Conservation (phyloP, 78 protist genomes). For the Blattamonas nauphoetae region DNA sequence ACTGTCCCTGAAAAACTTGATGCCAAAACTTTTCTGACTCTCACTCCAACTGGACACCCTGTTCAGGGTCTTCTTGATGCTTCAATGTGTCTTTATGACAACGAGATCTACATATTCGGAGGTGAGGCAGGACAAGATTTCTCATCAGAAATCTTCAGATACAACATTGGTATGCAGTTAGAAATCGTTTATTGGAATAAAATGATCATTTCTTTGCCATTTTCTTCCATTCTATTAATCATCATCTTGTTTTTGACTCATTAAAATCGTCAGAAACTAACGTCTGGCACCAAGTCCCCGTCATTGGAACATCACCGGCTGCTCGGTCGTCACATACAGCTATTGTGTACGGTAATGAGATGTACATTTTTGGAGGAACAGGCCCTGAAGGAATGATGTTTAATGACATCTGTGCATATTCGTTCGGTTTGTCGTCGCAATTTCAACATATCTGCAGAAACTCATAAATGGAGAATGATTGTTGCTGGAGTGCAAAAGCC, state of each 20-base stretch:
- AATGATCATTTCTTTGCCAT: too few relatives aligned
- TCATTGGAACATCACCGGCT: not conserved
- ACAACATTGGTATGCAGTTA: not conserved
- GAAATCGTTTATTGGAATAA: too few relatives aligned
- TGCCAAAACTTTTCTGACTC: not conserved
- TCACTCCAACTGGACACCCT: not conserved
- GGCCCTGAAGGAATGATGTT: not conserved
- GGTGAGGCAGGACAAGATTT: not conserved
- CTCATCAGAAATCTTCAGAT: not conserved
- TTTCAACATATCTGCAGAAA: not conserved
- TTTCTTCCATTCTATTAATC: not conserved
- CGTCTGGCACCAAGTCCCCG: not conserved
- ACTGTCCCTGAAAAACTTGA: too few relatives aligned
- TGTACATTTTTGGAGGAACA: not conserved
- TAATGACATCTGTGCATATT: not conserved
- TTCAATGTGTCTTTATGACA: not conserved
- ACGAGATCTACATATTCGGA: not conserved
- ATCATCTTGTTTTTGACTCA: not conserved
- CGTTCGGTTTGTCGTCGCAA: not conserved
- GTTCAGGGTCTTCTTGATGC: not conserved
- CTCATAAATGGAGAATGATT: not conserved
- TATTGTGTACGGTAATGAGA: not conserved
- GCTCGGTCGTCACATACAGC: not conserved
- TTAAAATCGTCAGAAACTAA: not conserved
- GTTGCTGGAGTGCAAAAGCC: not conserved